Conservation (phyloP, 176 grass and related monocot species). For the Metroxylon sagu region DNA sequence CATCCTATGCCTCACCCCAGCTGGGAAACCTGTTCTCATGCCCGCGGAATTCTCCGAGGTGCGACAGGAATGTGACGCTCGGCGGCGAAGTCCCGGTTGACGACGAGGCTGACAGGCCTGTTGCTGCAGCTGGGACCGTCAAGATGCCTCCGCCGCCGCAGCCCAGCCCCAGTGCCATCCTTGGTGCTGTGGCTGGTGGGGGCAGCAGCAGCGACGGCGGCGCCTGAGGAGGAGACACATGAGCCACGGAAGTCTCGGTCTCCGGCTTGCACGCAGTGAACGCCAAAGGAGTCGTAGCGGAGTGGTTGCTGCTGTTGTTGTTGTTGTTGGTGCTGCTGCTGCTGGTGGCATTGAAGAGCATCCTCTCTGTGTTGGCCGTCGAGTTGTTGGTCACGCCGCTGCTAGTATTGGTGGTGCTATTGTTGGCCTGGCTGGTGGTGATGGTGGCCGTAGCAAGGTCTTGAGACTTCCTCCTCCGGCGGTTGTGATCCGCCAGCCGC, state of each 20-base stretch:
- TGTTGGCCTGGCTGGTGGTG: background rate
- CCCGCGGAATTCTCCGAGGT: background rate
- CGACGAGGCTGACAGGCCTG: background rate
- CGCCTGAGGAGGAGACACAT: too few species aligned
- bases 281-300: too few species aligned
- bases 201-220: too few species aligned
- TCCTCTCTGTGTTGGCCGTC: background rate
- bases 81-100: slow-evolving; percentile 1
- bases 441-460: background rate
- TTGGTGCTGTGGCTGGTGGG: background rate
- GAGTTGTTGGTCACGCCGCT: background rate
- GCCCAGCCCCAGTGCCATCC: background rate
- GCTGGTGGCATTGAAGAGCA: background rate
- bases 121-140: too few species aligned
- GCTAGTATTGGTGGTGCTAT: background rate
- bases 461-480: background rate
- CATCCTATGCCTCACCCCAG: background rate
- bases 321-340: too few species aligned
- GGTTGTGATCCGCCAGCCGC: slow-evolving; percentile 7
- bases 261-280: background rate
- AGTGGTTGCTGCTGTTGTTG: too few species aligned
- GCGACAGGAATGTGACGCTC: background rate
- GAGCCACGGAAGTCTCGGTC: background rate
- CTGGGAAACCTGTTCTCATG: background rate
- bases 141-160: background rate